Evolutionary conservation across 345 rosid species (phyloP), one percentile per base, ranked within the genome.

Genomic region (Gossypium sturtianum): DNA sequence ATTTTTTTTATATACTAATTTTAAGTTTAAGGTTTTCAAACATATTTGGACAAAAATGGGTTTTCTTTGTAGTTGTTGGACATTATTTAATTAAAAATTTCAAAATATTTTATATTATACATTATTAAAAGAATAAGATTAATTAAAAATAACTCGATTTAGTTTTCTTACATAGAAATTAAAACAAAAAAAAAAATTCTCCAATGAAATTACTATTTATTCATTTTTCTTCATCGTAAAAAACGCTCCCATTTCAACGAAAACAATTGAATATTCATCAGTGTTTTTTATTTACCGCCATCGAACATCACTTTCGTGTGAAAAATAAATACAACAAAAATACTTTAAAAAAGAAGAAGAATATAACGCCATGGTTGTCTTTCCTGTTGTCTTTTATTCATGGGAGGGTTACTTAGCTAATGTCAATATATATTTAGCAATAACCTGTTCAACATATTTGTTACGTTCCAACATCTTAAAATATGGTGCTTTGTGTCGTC

Each of bases 351-450:
- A 70, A 19, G 0, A 27, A 65, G 23, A n/a, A 43, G 54, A 76
- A 59, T 45, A 74, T 44, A 12, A 72, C 52, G 68, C 74, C 5
- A 62, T 62, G 78, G 67, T 82, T 78, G 86, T 80, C 84, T 70
- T 65, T 76, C 75, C 59, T 76, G 79, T 75, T 77, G 87, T 34
- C 83, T 73, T 74, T 77, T 78, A 83, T 75, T 84, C 86, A 69
- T 11, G 41, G 41, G 65, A 49, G 64, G 75, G 68, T 73, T 71
- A 58, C 83, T 81, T 78, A 65, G 82, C 82, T 74, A 61, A 62
- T 84, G 87, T 80, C 83, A 76, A 77, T 4, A 34, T 4, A 77
- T 4, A 34, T 4, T 69, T 80, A 82, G 82, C 79, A 75, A 62
- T 66, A 60, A 54, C 47, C 44, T 44, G 60, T 54, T 7, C 51